Conservation (phyloP, 345 rosid species). For the Eutrema yunnanense region DNA sequence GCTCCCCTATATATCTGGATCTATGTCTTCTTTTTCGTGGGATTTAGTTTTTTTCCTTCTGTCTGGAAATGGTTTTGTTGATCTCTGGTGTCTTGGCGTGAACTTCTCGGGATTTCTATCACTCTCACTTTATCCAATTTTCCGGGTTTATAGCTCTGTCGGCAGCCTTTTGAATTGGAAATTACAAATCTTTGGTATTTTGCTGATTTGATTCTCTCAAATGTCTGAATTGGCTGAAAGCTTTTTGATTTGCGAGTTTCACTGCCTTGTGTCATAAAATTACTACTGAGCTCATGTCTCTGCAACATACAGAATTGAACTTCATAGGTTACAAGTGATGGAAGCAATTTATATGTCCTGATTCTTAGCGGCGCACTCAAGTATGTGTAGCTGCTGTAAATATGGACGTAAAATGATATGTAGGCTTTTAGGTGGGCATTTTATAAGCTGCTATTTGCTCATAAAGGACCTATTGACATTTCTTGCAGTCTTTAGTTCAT, state of each 20-base stretch:
- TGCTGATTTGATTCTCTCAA: not conserved
- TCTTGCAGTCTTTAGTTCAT: not conserved
- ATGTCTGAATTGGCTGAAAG: not conserved
- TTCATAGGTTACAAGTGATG: not conserved
- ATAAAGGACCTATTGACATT: constrained; percentile 27
- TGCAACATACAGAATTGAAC: not conserved
- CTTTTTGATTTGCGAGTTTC: not conserved
- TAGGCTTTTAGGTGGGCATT: constrained; percentile 34
- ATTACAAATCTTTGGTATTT: not conserved
- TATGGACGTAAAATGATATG: constrained; percentile 16
- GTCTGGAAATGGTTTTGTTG: not conserved
- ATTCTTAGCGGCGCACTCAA: constrained; percentile 33
- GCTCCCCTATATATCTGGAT: constrained; percentile 33
- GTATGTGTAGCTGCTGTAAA: constrained; percentile 35
- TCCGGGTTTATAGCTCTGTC: not conserved
- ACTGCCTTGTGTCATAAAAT: not conserved
- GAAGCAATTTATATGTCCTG: constrained; percentile 24
- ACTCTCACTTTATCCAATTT: not conserved
- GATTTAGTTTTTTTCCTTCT: not conserved
- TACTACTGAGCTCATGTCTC: not conserved
- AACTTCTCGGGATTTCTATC: not conserved
- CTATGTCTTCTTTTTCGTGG: constrained; percentile 17
- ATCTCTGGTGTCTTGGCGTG: not conserved
- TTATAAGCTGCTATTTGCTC: constrained; percentile 21
- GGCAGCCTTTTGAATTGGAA: not conserved